Base-by-base conservation (phyloP, 768 basidiomycete species). In the Psilocybe subaeruginosa region DNA sequence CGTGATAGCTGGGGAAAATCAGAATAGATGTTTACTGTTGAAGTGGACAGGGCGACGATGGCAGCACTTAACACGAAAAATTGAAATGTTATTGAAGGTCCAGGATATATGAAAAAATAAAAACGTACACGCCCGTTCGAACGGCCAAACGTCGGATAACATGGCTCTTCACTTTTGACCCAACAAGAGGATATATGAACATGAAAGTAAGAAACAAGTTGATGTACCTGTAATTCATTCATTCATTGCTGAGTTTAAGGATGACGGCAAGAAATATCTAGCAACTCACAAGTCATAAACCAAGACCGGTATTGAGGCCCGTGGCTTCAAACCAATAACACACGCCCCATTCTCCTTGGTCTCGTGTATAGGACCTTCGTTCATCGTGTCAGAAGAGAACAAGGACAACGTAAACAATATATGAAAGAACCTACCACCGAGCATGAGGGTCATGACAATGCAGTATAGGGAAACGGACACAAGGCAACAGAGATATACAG, bases 161-260 rank as follows among this genome's bases (percentile, higher is more conserved):
- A 3, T 68, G 56, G 49, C 70, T 80, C 50, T 73, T 67, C 33
- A 77, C 68, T 43, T 71, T 66, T 1, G 74, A 68, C n/a, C 75
- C 71, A 9, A 75, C 57, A 3, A 85, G 71, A 0, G 84, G 83
- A 73, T 75, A 82, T 48, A 85, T 62, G 68, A 85, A 85, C 53
- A 83, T 71, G 29, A 60, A 55, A 0, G 80, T 82, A 27, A 82
- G 68, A 30, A 77, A 66, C 30, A 80, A 41, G 59, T 73, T 79
- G 62, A 80, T 68, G 41, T 68, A 70, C n/a, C 70, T 72, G 45
- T 2, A 37, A 12, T 16, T 8, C 54, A 17, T 50, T 47, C n/a
- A 49, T 35, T 56, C 27, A 4, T 53, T 27, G 9, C 14, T 31
- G 19, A n/a, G 19, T 47, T 35, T 3, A 57, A 23, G 29, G 4